These are phyloP conservation scores for Herpotrichia juniperi DNA, from an alignment of 2,329 filamentous ascomycete genomes.

Conservation along the genomic window DNA sequence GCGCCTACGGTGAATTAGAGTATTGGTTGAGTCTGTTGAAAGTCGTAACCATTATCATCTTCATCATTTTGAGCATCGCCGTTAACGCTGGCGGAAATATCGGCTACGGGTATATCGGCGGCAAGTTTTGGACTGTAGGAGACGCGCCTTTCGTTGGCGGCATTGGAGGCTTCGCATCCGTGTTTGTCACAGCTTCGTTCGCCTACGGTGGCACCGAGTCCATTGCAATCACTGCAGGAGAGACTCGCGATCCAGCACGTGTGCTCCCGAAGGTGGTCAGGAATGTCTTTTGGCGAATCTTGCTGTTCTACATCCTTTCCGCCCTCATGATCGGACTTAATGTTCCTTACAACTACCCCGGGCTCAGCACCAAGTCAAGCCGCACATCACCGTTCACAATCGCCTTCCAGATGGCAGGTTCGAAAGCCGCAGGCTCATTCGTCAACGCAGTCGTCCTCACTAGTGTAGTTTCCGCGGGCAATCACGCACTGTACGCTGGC, in stretches of 20 bases:
- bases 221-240: slow-evolving; percentile 74
- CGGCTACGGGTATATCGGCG: slow-evolving; percentile 72
- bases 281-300: slow-evolving; percentile 91
- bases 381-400: slow-evolving; percentile 86
- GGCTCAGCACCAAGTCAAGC: slow-evolving; percentile 64
- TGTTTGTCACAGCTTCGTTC: slow-evolving; percentile 75
- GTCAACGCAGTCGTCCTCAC: slow-evolving; percentile 90
- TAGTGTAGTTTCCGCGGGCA: no score
- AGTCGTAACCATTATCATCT: slow-evolving; percentile 78
- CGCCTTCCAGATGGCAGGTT: slow-evolving; percentile 79
- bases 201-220: slow-evolving; percentile 74
- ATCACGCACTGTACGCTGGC: no score
- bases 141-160: slow-evolving; percentile 69
- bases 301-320: slow-evolving; percentile 81
- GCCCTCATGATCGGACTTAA: slow-evolving; percentile 77
- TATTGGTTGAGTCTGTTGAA: slow-evolving; percentile 84
- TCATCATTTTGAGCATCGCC: slow-evolving; percentile 84
- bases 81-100: slow-evolving; percentile 72
- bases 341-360: slow-evolving; percentile 70
- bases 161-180: slow-evolving; percentile 75
- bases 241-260: slow-evolving; percentile 76
- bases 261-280: slow-evolving; percentile 84
- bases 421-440: slow-evolving; percentile 75
- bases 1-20: slow-evolving; percentile 74
- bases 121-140: slow-evolving; percentile 66